Conservation (phyloP, 768 basidiomycete species). For the Lactarius indigo region DNA sequence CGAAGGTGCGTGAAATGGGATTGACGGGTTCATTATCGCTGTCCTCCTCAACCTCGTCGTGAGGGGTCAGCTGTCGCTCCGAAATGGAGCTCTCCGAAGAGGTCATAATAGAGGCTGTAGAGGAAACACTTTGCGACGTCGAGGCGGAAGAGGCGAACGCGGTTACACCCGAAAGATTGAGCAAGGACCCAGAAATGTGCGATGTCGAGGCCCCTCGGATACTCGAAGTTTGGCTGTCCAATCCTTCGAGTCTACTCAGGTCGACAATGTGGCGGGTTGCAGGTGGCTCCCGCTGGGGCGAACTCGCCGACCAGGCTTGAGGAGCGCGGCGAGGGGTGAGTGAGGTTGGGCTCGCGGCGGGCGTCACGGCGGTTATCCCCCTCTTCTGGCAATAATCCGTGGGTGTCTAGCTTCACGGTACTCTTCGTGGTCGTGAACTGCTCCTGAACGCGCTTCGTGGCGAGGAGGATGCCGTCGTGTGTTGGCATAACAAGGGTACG, state of each 20-base stretch:
- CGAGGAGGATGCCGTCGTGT: conserved; percentile 52
- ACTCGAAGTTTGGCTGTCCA: conserved; percentile 9
- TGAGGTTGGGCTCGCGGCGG: neutral
- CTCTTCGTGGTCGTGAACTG: conserved; percentile 42
- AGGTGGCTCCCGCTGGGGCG: neutral
- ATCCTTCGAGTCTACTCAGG: conserved; percentile 13
- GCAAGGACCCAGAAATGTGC: neutral
- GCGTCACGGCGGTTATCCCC: conserved; percentile 8
- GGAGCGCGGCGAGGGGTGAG: neutral
- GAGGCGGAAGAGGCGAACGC: neutral
- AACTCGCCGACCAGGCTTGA: conserved; percentile 3
- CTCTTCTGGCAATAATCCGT: conserved; percentile 16
- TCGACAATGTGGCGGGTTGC: conserved; percentile 10
- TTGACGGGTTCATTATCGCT: conserved; percentile 28
- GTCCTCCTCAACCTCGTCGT: conserved; percentile 12
- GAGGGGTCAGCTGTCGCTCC: conserved; percentile 17
- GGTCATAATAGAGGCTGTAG: neutral
- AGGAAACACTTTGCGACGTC: neutral
- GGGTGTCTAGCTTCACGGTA: conserved; percentile 7
- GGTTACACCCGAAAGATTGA: neutral
- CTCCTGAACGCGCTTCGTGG: conserved; percentile 70
- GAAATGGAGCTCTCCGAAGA: neutral
- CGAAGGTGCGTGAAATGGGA: conserved; percentile 31
- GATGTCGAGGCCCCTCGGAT: neutral
- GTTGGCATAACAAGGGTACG: conserved; percentile 16